A percentile compares a stretch with the other conserved stretches of the same genome.
phyloP scores from a whole-genome alignment of 768 basidiomycete species.

The Hysterangium stoloniferum region DNA sequence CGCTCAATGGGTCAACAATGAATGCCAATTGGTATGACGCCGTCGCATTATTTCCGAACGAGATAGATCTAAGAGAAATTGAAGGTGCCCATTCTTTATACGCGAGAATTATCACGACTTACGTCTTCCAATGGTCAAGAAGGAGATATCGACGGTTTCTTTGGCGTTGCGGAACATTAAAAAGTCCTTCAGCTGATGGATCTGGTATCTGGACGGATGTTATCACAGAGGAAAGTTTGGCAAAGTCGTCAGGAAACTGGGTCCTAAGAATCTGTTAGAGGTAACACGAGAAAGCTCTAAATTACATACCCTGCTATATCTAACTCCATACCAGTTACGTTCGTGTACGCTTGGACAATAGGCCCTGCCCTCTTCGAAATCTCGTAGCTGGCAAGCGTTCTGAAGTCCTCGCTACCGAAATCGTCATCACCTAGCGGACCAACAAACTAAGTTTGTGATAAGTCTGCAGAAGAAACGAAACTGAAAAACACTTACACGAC shows the following conservation, averaged over 20 bases:
- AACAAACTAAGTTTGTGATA: slow-evolving; percentile 46
- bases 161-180: slow-evolving; percentile 54
- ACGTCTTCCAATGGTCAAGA: slow-evolving; percentile 62
- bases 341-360: slow-evolving; percentile 56
- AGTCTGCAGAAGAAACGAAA: slow-evolving; percentile 9
- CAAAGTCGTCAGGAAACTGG: slow-evolving; percentile 50
- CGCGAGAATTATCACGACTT: slow-evolving; percentile 22
- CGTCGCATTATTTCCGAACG: slow-evolving; percentile 56
- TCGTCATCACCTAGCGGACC: slow-evolving; percentile 57
- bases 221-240: slow-evolving; percentile 64
- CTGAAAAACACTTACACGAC: slow-evolving; percentile 52
- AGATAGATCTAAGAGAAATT: slow-evolving; percentile 49
- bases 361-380: slow-evolving; percentile 59
- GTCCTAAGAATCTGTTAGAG: slow-evolving; percentile 29
- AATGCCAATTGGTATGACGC: slow-evolving; percentile 66
- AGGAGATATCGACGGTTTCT: slow-evolving; percentile 53
- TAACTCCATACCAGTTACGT: slow-evolving; percentile 34
- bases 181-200: slow-evolving; percentile 62
- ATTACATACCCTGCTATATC: slow-evolving; percentile 36
- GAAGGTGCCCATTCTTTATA: not conserved
- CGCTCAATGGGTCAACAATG: slow-evolving; percentile 79
- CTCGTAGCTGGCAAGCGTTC: slow-evolving; percentile 67
- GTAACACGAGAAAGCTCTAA: not conserved
- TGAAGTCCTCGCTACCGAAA: slow-evolving; percentile 68
- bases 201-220: slow-evolving; percentile 65